Evolutionary conservation across 139 green algal genomes (phyloP), one percentile per base, ranked within the genome.

Genomic region (Chlorella sorokiniana): DNA sequence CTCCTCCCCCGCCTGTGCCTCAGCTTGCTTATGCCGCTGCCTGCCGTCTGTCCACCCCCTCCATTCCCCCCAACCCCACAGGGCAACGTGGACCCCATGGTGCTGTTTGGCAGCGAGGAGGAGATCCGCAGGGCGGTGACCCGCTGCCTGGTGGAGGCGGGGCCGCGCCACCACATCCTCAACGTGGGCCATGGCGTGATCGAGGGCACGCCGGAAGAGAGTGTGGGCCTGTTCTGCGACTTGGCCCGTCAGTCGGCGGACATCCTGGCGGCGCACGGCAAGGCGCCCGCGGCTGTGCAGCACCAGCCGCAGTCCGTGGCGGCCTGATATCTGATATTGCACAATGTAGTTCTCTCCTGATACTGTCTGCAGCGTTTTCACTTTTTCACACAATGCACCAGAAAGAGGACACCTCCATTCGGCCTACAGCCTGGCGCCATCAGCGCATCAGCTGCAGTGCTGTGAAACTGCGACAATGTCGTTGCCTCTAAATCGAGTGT

Each of bases 41-140:
- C 41, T 11, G 22, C 71, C 48, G 10, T 44, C 14, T 38, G 7
- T 25, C 31, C 40, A 56, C 37, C 31, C 45, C 67, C 35, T 29
- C 38, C 73, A 37, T 25, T 22, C 41, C 29, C n/a, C 25, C 29
- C 35, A 33, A 11, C 14, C 23, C 59, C 35, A 23, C 81, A 89
- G 62, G 86, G 83, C 73, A 98, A 99, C 82, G 92, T 99, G 61
- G 96, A 98, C 87, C 96, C 96, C 33, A 97, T 98, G 94, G 81
- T 96, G 22, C 90, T 99, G 44, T 98, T 99, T 85, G 96, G 91
- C 14, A 86, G 27, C 3, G 81, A 96, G 82, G 86, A 92, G 23
- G 44, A 71, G 11, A 96, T 98, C 73, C 62, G 87, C 59, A 45
- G 85, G 31, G 91, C 90, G 37, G 93, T 97, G 38, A 78, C 86